Conservation (phyloP, 257 asterid species). For the Capsicum pubescens region DNA sequence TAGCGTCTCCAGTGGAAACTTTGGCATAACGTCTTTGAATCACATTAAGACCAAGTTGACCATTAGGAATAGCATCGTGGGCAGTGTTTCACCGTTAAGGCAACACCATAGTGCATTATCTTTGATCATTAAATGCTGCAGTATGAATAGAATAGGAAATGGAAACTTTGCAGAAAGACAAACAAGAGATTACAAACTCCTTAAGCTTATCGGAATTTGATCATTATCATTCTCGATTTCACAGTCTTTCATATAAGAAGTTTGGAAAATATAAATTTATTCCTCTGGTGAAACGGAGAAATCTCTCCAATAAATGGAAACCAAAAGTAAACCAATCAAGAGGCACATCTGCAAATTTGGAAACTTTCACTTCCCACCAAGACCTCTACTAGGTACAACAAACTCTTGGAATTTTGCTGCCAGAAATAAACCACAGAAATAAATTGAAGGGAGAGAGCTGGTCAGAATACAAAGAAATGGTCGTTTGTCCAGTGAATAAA, state of each 20-base stretch:
- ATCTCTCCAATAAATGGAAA: neutral
- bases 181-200: neutral
- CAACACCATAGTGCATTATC: conserved; percentile 24
- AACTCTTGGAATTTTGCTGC: neutral
- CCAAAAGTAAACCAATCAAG: neutral
- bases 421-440: neutral
- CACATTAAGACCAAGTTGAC: conserved; percentile 79
- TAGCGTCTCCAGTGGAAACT: conserved; percentile 80
- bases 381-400: neutral
- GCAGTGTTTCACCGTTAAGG: conserved; percentile 77
- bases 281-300: neutral
- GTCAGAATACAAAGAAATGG: neutral
- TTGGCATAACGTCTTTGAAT: conserved; percentile 89
- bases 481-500: neutral
- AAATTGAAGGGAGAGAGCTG: conserved; percentile 12
- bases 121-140: conserved; percentile 7
- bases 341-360: neutral
- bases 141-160: neutral
- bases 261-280: neutral
- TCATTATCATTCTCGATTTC: neutral
- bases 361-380: neutral
- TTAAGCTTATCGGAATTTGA: neutral
- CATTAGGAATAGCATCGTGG: conserved; percentile 61
- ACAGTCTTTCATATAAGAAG: neutral
- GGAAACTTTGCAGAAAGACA: neutral